Conservation (phyloP, 2,329 filamentous ascomycete species). For the Hymenoscyphus salicellus region DNA sequence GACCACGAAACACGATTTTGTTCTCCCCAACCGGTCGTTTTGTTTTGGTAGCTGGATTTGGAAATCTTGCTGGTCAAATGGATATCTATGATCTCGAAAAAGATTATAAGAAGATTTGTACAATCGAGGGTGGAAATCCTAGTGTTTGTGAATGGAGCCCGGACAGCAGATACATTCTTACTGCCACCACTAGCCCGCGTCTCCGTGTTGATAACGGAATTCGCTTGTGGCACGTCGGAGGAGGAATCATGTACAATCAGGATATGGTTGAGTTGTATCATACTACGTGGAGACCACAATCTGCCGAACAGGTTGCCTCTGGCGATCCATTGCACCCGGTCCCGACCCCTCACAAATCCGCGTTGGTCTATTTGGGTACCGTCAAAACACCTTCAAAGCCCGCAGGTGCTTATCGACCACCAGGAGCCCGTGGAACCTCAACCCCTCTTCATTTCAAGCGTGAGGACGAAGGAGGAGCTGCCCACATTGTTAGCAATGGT, state of each 20-base stretch:
- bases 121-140: conserved; percentile 91
- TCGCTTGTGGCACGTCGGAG: conserved; percentile 89
- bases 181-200: conserved; percentile 93
- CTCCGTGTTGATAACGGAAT: conserved; percentile 95
- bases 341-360: conserved; percentile 78
- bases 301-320: conserved; percentile 54
- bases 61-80: conserved; percentile 95
- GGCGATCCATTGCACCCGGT: conserved; percentile 71
- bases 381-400: conserved; percentile 95
- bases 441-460: conserved; percentile 96
- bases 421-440: conserved; percentile 81
- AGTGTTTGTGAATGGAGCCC: conserved; percentile 97
- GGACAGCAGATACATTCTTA: conserved; percentile 92
- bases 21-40: conserved; percentile 95
- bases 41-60: conserved; percentile 90
- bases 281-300: conserved; percentile 80
- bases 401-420: conserved; percentile 92
- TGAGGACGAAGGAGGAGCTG: conserved; percentile 91
- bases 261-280: conserved; percentile 94
- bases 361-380: conserved; percentile 74
- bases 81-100: conserved; percentile 96
- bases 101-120: conserved; percentile 87
- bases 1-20: conserved; percentile 87
- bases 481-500: conserved; percentile 77
- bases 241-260: conserved; percentile 88